phyloP scores from a whole-genome alignment of 306 rosid species.

The Quercus glauca region DNA sequence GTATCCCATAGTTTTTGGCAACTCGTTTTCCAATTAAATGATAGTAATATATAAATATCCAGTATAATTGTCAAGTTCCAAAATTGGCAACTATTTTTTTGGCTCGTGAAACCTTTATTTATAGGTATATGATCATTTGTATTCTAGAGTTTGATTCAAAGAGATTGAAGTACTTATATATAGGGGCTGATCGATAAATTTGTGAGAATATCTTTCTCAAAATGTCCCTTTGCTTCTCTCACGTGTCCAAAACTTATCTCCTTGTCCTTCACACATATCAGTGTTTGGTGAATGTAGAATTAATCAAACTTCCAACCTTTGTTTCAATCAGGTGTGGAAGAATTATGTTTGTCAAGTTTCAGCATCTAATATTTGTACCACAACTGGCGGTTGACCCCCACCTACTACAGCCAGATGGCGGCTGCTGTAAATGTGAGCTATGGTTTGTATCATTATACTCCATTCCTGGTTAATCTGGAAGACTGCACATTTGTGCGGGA shows the following conservation, averaged over 20 bases:
- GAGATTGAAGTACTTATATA: background rate
- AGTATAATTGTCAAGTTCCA: background rate
- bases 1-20: background rate
- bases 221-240: background rate
- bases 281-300: background rate
- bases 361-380: constrained; percentile 22
- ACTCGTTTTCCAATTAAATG: background rate
- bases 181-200: background rate
- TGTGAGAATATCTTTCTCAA: background rate
- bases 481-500: constrained; percentile 69
- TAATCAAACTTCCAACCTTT: constrained; percentile 1
- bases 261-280: background rate
- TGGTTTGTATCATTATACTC: constrained; percentile 59
- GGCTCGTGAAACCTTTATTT: background rate
- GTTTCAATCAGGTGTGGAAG: constrained; percentile 66
- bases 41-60: background rate
- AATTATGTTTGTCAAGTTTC: constrained; percentile 51
- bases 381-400: constrained; percentile 60
- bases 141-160: background rate
- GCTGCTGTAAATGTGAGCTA: constrained; percentile 52
- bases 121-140: background rate
- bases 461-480: constrained; percentile 47
- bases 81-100: background rate
- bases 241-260: background rate
- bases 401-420: constrained; percentile 35